Evolutionary conservation across 306 rosid genomes (phyloP).

Genomic region (Begonia loranthoides): DNA sequence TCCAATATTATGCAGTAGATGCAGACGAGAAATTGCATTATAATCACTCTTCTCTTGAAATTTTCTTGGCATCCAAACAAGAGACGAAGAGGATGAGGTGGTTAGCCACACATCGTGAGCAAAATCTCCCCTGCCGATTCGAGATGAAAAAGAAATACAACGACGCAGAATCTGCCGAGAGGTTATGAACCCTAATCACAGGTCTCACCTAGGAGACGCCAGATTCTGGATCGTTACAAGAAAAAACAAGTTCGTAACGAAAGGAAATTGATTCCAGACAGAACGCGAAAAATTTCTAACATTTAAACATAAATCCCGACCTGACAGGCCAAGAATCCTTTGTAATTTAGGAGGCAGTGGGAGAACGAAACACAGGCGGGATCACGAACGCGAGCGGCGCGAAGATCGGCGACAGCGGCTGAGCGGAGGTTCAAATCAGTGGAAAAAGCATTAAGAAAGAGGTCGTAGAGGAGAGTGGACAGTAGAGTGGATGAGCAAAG

Average conservation of each 20-base stretch:
- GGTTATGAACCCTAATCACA: too few species aligned
- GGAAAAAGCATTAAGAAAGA: slow-evolving; percentile 60
- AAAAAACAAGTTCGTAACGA: neutral
- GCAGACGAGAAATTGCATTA: neutral
- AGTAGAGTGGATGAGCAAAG: slow-evolving; percentile 87
- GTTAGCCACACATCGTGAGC: too few species aligned
- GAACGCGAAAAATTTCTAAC: slow-evolving; percentile 3
- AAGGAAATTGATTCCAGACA: slow-evolving; percentile 1
- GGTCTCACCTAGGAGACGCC: too few species aligned
- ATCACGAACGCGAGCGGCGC: slow-evolving; percentile 60
- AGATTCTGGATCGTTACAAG: neutral
- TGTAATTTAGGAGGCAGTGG: slow-evolving; percentile 89
- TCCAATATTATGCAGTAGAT: neutral
- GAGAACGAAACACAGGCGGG: slow-evolving; percentile 78
- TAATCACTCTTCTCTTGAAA: neutral
- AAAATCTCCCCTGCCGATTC: neutral
- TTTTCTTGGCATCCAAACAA: neutral
- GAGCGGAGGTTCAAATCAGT: slow-evolving; percentile 39
- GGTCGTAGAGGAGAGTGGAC: slow-evolving; percentile 76
- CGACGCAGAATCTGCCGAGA: neutral
- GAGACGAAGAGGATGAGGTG: too few species aligned
- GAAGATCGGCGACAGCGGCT: slow-evolving; percentile 67
- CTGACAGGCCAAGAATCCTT: slow-evolving; percentile 91
- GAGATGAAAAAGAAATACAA: neutral
- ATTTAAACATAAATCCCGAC: slow-evolving; percentile 19